Evolutionary conservation across 2,329 filamentous ascomycete species (phyloP), one percentile per base, ranked within the genome.

Genomic region (Ascochyta koolunga): DNA sequence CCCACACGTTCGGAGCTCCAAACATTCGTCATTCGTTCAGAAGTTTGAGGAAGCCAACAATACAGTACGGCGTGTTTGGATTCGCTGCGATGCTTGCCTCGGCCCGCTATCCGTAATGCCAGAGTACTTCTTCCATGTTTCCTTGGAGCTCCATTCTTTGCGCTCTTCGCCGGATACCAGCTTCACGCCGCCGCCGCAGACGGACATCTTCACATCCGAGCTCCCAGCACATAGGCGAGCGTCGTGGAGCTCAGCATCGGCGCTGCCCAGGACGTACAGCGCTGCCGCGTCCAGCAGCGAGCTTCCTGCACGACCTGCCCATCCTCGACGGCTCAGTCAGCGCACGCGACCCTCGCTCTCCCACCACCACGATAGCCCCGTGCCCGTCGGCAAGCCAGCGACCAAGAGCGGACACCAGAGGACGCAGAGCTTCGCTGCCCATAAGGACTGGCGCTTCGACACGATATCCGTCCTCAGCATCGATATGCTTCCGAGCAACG

Each of bases 401-500:
- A 58, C 60, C 6, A 51, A 65, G 37, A 60, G 63, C 8, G 57
- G 46, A 9, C 58, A 65, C 33, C 57, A 47, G 24, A 55, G 64
- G 9, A 61, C 69, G 18, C 66, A 68, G 45, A 70, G 67, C 54
- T 68, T 71, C 48, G 37, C 42, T 27, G 71, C 69, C 2, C 65
- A 68, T 10, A 65, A 62, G 80, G 93, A 98, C 74, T 93, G 90
- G 88, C 83, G 95, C 47, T 91, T 96, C 72, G 90, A 89, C 38
- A 81, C 80, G n/a, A 83, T 98, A 46, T 84, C 83, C 48, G 85
- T 97, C 36, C 87, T 93, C 73, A 90, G 90, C 67, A 86, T 96
- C 73, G 89, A 96, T 73, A 87, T 93, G 81, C 79, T 80, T 40
- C 60, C 70, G 3, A 58, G 67, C 66, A 54, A 61, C 68, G 66